phyloP scores from a whole-genome alignment of 73 alveolate species.

The Paramecium tetraurelia region DNA sequence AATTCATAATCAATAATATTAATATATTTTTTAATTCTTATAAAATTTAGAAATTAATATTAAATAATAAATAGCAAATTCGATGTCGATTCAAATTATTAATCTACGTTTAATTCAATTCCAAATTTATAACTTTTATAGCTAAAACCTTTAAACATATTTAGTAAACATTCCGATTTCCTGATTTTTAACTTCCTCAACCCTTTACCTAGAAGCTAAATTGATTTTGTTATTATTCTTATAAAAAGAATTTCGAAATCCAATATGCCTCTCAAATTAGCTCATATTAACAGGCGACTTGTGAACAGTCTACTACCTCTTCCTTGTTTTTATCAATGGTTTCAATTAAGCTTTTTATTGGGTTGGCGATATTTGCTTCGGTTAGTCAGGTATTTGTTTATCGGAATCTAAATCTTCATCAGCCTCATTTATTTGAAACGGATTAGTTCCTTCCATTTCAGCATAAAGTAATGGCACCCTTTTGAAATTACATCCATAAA shows the following conservation, averaged over 20 bases:
- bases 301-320: background rate
- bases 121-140: background rate
- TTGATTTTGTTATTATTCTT: background rate
- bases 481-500: constrained; percentile 10
- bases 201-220: constrained; percentile 15
- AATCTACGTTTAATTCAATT: constrained; percentile 5
- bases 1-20: background rate
- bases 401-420: constrained; percentile 33
- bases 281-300: constrained; percentile 3
- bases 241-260: constrained; percentile 40
- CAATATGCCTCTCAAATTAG: constrained; percentile 21
- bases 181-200: background rate
- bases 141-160: background rate
- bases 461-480: background rate
- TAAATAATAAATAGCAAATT: background rate
- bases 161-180: constrained; percentile 11
- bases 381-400: background rate
- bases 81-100: background rate
- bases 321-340: background rate
- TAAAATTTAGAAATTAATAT: background rate
- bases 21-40: background rate
- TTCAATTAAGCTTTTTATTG: background rate
- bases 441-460: constrained; percentile 36
- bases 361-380: background rate
- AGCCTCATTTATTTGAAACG: background rate